A percentile compares a stretch with the other conserved stretches of the same genome.
These are phyloP conservation scores for Fusarium veterinarium DNA, from an alignment of 2,329 filamentous ascomycete genomes.

Conservation along the genomic window DNA sequence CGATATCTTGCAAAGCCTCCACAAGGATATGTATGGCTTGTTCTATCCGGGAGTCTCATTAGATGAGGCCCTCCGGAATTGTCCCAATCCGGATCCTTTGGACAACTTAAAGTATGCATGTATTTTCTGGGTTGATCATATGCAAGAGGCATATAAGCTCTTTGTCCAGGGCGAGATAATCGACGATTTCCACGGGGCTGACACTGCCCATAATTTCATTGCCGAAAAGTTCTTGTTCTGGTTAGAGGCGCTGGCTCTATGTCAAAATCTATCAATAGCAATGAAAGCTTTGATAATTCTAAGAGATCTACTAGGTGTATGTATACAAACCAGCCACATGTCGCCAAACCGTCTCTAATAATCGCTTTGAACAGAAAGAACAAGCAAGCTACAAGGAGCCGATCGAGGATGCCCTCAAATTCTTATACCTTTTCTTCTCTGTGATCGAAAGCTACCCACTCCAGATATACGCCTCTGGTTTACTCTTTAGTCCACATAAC, in stretches of 20 bases:
- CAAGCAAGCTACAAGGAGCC: accelerated
- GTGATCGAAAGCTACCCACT: background rate
- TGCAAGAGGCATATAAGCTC: background rate
- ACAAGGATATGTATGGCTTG: background rate
- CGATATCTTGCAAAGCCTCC: accelerated
- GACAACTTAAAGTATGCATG: accelerated
- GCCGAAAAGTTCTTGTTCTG: background rate
- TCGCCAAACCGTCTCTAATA: too few relatives aligned
- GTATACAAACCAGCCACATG: too few relatives aligned
- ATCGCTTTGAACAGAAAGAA: too few relatives aligned
- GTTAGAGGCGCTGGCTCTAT: background rate
- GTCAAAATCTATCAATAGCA: background rate
- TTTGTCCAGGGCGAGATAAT: accelerated
- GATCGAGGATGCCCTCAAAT: background rate
- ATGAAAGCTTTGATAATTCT: background rate
- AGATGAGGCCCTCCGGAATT: accelerated
- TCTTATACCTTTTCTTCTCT: background rate
- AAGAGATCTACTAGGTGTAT: too few relatives aligned
- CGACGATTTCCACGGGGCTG: accelerated
- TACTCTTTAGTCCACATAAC: background rate
- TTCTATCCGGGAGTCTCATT: background rate
- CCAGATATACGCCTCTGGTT: background rate
- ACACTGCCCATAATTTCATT: background rate
- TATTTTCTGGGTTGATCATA: background rate
- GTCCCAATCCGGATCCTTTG: accelerated